Conservation (phyloP, 352 stramenopile genomes). For the Lagenidium sp. region DNA sequence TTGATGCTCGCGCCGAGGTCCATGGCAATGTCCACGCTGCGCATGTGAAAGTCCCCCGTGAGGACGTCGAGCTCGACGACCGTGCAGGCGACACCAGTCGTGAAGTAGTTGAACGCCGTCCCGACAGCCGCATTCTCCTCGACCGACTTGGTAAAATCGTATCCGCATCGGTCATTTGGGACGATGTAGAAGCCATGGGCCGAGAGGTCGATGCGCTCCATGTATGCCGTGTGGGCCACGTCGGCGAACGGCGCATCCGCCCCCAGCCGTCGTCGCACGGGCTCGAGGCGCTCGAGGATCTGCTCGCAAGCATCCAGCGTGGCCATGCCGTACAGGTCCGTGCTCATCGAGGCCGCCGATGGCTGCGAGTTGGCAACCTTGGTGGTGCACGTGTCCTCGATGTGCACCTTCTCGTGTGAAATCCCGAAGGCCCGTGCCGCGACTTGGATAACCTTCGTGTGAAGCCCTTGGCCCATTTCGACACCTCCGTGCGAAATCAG, state of each 20-base stretch:
- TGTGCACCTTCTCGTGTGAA: conserved; percentile 59
- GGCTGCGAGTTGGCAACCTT: conserved; percentile 26
- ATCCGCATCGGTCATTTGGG: conserved; percentile 35
- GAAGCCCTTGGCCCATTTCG: conserved; percentile 50
- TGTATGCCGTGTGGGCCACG: conserved; percentile 76
- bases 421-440: conserved; percentile 91
- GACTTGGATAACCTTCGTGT: conserved; percentile 51
- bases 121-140: conserved; percentile 21
- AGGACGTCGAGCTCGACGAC: conserved; percentile 47
- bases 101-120: conserved; percentile 19
- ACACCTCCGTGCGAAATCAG: conserved; percentile 27
- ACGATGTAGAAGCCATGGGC: too few relatives aligned
- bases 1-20: conserved; percentile 44
- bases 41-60: conserved; percentile 34
- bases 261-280: conserved; percentile 70
- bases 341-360: conserved; percentile 28
- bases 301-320: conserved; percentile 94
- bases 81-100: conserved; percentile 28
- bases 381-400: conserved; percentile 35
- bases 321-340: conserved; percentile 93
- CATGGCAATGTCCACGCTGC: conserved; percentile 29
- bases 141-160: conserved; percentile 27
- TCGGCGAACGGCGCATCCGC: conserved; percentile 68
- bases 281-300: conserved; percentile 87
- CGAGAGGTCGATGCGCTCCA: conserved; percentile 24